A percentile compares a stretch with the other conserved stretches of the same genome.
Conservation (phyloP, 2,329 filamentous ascomycete species). For the Alternaria tenuissima region DNA sequence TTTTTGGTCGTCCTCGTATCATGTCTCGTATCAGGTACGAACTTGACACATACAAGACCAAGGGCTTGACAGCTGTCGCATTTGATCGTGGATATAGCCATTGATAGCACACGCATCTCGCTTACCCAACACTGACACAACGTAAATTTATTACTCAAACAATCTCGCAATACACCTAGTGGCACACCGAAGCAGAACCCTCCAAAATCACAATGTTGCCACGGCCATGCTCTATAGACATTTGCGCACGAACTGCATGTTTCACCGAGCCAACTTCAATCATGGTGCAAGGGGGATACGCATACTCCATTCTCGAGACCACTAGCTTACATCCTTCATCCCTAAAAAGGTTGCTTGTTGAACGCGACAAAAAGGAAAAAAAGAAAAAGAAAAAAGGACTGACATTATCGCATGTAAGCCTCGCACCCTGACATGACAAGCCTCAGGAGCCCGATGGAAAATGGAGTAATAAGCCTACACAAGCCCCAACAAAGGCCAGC, state of each 20-base stretch:
- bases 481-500: slow-evolving; percentile 8
- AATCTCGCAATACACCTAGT: neutral
- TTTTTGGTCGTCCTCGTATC: neutral
- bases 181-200: no score
- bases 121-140: neutral
- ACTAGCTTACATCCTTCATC: slow-evolving; percentile 36
- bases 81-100: neutral
- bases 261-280: neutral
- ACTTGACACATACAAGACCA: neutral
- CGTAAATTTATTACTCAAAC: neutral
- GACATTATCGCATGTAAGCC: slow-evolving; percentile 32
- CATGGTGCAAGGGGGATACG: slow-evolving; percentile 16
- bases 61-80: slow-evolving; percentile 6
- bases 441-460: slow-evolving; percentile 20
- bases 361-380: slow-evolving; percentile 29
- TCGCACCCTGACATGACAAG: slow-evolving; percentile 17
- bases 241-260: neutral
- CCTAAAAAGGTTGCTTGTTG: slow-evolving; percentile 29
- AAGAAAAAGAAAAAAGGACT: slow-evolving; percentile 35
- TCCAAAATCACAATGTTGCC: neutral
- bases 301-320: slow-evolving; percentile 23
- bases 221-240: neutral
- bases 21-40: neutral
- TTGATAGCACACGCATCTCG: neutral
- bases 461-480: slow-evolving; percentile 6